Percentiles rank a stretch among this genome's conserved stretches.
Conservation (phyloP, 768 basidiomycete species). For the Agrocybe chaxingu region DNA sequence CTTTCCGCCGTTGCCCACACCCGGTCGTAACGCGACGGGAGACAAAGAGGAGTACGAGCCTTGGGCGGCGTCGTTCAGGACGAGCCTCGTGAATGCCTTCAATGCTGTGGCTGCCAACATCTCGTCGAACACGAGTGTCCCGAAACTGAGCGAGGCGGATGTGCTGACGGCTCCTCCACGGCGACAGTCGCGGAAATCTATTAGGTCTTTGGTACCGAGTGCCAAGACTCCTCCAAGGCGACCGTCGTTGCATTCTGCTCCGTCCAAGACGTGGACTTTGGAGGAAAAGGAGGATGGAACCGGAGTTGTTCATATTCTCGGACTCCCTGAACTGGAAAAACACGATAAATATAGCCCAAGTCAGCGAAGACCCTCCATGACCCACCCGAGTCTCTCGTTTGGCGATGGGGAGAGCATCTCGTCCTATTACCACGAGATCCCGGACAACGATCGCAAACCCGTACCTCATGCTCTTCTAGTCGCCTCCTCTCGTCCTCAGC, state of each 20-base stretch:
- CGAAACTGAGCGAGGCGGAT: slow-evolving; percentile 16
- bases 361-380: slow-evolving; percentile 3
- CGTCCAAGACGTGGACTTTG: slow-evolving; percentile 33
- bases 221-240: slow-evolving; percentile 1
- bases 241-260: slow-evolving; percentile 12
- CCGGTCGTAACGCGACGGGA: slow-evolving; percentile 18
- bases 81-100: slow-evolving; percentile 41
- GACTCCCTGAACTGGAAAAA: slow-evolving; percentile 7
- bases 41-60: slow-evolving; percentile 7
- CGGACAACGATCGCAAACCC: not conserved
- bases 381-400: slow-evolving; percentile 11
- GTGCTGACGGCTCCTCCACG: slow-evolving; percentile 21
- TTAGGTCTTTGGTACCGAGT: slow-evolving; percentile 3
- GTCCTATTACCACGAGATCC: not conserved
- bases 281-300: slow-evolving; percentile 37
- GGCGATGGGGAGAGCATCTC: slow-evolving; percentile 11
- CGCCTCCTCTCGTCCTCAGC: slow-evolving; percentile 14
- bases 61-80: slow-evolving; percentile 17
- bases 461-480: slow-evolving; percentile 9
- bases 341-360: not conserved
- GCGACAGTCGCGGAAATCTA: slow-evolving; percentile 15
- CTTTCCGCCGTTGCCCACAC: slow-evolving; percentile 23
- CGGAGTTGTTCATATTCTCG: slow-evolving; percentile 34
- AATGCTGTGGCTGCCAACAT: slow-evolving; percentile 46
- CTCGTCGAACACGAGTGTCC: slow-evolving; percentile 8